Evolutionary conservation across 192 early-diverging fungal species (phyloP), one percentile per base, ranked within the genome.

Genomic region (Umbelopsis isabellina): DNA sequence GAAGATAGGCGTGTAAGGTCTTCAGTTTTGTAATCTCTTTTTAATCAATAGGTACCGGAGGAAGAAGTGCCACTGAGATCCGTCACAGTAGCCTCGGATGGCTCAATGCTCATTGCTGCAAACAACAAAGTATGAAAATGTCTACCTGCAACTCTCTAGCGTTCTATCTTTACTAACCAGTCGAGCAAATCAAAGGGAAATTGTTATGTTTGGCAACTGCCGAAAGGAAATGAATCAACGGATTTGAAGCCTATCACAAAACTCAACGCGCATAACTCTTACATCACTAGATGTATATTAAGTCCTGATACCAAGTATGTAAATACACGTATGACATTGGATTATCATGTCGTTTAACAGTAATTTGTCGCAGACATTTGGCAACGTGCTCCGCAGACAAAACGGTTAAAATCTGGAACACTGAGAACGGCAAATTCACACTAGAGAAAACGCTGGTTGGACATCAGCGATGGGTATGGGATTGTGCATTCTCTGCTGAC

Each of bases 381-480:
- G 93, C 92, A 3, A 95, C 93, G 2, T 94, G 93, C 71, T 94
- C 92, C 1, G 93, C 94, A 12, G 94, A 96, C 70, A 87, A 86
- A 33, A 93, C 94, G 2, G 92, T 94, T 37, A 94, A 94, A 80
- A 87, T 95, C 65, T 96, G 94, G 89, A 83, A 82, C 70, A 80
- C 81, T 9, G 88, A 85, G 35, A 81, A 89, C 47, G 64, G 68
- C 3, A 66, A 66, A 18, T 93, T 93, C 65, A 82, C 86, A 18
- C 80, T 92, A 46, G 87, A 89, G 46, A 91, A 91, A 73, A 93
- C 90, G 3, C 72, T 96, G 68, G 84, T 83, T 58, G 93, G 93
- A 3, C 94, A 96, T 78, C 87, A 91, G 65, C 81, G 91, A 65
- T 96, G 94, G 94, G 94, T 94, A 1, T 96, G 94, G 94, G 94